These are phyloP conservation scores for Setaria italica DNA, from an alignment of 202 grass and related monocot genomes.

Conservation along the genomic window DNA sequence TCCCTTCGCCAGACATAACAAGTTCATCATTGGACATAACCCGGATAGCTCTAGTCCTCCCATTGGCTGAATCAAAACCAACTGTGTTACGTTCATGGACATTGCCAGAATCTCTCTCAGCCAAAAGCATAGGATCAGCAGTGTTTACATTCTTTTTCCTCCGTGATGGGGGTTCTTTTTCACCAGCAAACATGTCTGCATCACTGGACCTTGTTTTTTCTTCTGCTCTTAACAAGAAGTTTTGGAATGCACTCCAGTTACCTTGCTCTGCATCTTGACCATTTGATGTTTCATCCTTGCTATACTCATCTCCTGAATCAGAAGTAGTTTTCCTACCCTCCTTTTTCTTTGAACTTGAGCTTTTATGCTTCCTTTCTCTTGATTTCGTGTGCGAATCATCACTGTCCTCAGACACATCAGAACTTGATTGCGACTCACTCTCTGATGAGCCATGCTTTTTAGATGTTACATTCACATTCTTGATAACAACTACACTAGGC, in stretches of 20 bases:
- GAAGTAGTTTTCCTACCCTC: conserved; percentile 50
- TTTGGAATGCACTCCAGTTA: conserved; percentile 95
- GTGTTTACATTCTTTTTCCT: conserved; percentile 59
- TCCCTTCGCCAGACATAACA: conserved; percentile 60
- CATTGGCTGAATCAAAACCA: conserved; percentile 73
- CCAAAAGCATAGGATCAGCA: conserved; percentile 71
- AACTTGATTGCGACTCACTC: conserved; percentile 66
- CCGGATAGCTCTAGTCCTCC: conserved; percentile 62
- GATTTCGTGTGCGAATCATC: conserved; percentile 56
- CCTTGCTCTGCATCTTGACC: conserved; percentile 64
- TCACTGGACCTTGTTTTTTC: conserved; percentile 75
- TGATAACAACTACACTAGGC: conserved; percentile 73
- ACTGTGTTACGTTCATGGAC: conserved; percentile 49
- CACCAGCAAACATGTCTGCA: conserved; percentile 69
- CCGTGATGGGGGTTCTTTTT: conserved; percentile 58
- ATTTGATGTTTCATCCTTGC: conserved; percentile 55
- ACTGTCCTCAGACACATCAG: conserved; percentile 59
- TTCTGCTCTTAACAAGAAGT: conserved; percentile 85
- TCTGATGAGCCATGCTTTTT: conserved; percentile 72
- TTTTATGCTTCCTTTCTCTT: conserved; percentile 62
- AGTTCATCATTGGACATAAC: conserved; percentile 71
- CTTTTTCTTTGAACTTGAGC: conserved; percentile 72
- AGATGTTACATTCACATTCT: conserved; percentile 86
- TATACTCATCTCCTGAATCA: conserved; percentile 59
- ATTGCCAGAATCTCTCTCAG: conserved; percentile 59